Conservation (phyloP, 208 protist genomes). For the Acanthamoeba healyi region DNA sequence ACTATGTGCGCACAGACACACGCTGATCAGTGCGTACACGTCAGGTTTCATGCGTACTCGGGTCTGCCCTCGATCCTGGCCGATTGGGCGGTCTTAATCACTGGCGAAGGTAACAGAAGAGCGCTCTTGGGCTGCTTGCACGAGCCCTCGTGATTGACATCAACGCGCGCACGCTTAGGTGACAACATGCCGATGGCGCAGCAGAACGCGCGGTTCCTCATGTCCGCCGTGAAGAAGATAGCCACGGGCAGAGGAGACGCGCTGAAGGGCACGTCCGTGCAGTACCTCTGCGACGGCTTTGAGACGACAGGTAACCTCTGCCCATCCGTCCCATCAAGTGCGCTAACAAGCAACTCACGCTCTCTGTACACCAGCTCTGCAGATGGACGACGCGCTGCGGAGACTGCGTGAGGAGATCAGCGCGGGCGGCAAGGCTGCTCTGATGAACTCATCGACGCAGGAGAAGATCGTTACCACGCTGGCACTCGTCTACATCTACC, state of each 20-base stretch:
- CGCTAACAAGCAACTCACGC: neutral
- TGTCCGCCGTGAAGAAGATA: conserved; percentile 52
- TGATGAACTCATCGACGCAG: neutral
- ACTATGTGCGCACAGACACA: neutral
- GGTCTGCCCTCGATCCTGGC: conserved; percentile 14
- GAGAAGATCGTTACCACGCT: conserved; percentile 16
- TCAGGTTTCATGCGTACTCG: conserved; percentile 18
- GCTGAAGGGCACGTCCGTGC: conserved; percentile 14
- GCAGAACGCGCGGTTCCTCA: conserved; percentile 71
- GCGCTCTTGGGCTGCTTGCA: neutral
- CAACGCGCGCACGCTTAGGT: too few species aligned
- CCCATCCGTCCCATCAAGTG: too few species aligned
- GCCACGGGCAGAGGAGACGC: neutral
- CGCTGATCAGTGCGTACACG: too few species aligned
- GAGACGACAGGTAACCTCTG: neutral
- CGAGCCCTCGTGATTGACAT: too few species aligned
- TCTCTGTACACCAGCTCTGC: neutral
- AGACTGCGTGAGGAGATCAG: neutral
- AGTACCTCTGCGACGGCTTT: conserved; percentile 22
- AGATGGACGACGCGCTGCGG: neutral
- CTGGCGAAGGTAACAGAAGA: neutral
- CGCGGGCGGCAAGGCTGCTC: neutral
- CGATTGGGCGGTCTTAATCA: conserved; percentile 61
- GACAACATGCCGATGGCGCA: conserved; percentile 74
- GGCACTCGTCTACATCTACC: neutral